Conservation (phyloP, 2,329 filamentous ascomycete genomes). For the Fusarium gaditjirri region DNA sequence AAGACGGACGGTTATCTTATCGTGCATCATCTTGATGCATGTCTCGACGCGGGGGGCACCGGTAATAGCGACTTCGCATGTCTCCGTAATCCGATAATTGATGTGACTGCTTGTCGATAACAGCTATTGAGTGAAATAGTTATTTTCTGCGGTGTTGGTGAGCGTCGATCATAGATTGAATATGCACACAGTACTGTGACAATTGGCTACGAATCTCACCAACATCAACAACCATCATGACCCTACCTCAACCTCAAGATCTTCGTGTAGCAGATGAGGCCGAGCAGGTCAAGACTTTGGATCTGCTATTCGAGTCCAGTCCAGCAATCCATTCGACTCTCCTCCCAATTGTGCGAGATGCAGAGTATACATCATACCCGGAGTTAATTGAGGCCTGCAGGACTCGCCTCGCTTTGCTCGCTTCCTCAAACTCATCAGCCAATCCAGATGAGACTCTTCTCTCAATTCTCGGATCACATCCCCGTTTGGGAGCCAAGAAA, state of each 20-base stretch:
- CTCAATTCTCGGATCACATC: conserved; percentile 82
- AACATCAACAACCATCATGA: conserved; percentile 32
- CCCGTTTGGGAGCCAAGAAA: conserved; percentile 82
- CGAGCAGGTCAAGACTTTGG: conserved; percentile 69
- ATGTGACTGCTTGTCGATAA: background rate
- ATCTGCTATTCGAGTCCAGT: conserved; percentile 87
- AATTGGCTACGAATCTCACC: background rate
- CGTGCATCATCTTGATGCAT: conserved; percentile 16
- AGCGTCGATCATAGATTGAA: background rate
- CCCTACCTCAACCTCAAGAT: conserved; percentile 66
- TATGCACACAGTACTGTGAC: background rate
- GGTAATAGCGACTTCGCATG: conserved; percentile 32
- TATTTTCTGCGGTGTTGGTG: background rate
- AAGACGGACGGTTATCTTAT: conserved; percentile 37
- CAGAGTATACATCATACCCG: conserved; percentile 72
- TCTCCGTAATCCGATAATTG: conserved; percentile 39
- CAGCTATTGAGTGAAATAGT: background rate
- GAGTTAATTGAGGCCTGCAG: conserved; percentile 76
- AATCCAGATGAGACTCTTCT: conserved; percentile 68
- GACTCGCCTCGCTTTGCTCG: conserved; percentile 69
- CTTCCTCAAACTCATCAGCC: conserved; percentile 58
- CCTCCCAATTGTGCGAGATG: conserved; percentile 69
- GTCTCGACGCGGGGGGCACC: conserved; percentile 38
- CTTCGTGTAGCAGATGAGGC: conserved; percentile 66
- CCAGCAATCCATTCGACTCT: conserved; percentile 77